These are phyloP conservation scores for Fusarium odoratissimum DNA, from an alignment of 2,329 filamentous ascomycete species.

Conservation along the genomic window DNA sequence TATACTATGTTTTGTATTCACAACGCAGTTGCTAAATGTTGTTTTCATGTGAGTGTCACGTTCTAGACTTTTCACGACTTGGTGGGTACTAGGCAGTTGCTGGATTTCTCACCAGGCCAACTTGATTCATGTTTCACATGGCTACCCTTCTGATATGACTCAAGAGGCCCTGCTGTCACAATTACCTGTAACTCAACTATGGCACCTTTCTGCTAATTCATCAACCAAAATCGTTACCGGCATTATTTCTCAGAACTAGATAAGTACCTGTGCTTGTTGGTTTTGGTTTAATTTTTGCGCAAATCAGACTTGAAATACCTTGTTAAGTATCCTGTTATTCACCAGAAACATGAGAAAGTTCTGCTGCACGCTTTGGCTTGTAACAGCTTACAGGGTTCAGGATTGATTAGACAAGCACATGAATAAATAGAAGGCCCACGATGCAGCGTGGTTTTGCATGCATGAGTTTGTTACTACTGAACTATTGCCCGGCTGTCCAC, in stretches of 20 bases:
- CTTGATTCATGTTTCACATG: slow-evolving; percentile 1
- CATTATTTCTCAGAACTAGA: background rate
- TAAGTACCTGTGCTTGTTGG: background rate
- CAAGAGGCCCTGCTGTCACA: background rate
- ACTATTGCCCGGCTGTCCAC: background rate
- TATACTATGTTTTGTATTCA: background rate
- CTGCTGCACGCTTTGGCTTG: background rate
- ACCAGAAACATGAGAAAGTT: background rate
- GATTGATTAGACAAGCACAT: background rate
- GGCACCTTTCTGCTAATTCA: background rate
- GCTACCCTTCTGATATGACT: slow-evolving; percentile 6
- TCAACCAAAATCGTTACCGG: background rate
- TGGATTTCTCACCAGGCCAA: background rate
- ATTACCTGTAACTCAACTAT: background rate
- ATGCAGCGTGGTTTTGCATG: slow-evolving; percentile 11
- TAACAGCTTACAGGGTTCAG: background rate
- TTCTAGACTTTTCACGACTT: slow-evolving; percentile 5
- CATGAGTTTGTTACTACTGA: background rate
- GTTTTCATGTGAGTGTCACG: background rate
- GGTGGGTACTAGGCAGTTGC: background rate
- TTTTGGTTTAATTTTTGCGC: background rate
- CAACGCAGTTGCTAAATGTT: background rate
- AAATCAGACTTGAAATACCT: background rate
- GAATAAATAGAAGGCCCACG: background rate
- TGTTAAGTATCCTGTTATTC: background rate